phyloP scores from a whole-genome alignment of 257 asterid species.

The Solanum piurae region DNA sequence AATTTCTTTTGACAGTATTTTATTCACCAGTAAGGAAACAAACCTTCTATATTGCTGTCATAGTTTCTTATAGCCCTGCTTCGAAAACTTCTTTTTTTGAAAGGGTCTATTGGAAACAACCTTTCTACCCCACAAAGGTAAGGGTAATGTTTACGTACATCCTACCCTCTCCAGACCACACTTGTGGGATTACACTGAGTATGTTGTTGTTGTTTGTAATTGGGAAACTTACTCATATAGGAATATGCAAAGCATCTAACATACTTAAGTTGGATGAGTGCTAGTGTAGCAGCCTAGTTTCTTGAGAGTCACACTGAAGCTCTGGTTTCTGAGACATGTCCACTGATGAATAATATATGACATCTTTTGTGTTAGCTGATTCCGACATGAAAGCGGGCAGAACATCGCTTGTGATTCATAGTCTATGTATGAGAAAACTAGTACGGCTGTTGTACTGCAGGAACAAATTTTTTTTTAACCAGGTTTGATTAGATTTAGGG shows the following conservation, averaged over 20 bases:
- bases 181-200: not conserved
- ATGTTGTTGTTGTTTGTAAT: not conserved
- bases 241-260: not conserved
- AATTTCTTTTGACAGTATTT: not conserved
- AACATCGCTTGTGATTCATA: not conserved
- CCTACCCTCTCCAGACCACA: not conserved
- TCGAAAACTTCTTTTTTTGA: not conserved
- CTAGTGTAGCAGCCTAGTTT: not conserved
- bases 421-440: not conserved
- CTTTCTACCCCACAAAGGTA: not conserved
- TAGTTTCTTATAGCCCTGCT: not conserved
- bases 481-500: not conserved
- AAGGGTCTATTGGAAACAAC: not conserved
- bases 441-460: not conserved
- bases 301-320: not conserved
- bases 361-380: not conserved
- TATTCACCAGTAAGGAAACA: not conserved
- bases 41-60: not conserved
- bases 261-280: not conserved
- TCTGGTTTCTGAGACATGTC: not conserved
- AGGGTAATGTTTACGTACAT: not conserved
- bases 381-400: not conserved
- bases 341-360: not conserved
- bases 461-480: not conserved
- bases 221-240: not conserved